Evolutionary conservation across 2,329 filamentous ascomycete genomes (phyloP).

Genomic region (Fusarium lyarnte): DNA sequence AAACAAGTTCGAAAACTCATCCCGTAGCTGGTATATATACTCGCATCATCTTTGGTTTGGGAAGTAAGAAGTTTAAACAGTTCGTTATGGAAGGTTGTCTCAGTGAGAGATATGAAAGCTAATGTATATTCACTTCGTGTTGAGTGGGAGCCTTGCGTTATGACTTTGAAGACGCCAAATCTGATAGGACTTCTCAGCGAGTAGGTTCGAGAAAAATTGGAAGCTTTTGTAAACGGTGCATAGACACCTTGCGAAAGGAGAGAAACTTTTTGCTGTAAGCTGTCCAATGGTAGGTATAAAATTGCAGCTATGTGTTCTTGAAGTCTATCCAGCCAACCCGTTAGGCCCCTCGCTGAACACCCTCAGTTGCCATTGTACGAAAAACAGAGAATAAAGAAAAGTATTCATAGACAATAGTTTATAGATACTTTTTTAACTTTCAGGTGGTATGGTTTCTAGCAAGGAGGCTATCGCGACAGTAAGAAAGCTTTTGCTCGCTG

Average conservation of each 20-base stretch:
- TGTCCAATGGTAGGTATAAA: too few relatives aligned
- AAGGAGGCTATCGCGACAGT: conserved; percentile 13
- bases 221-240: too few relatives aligned
- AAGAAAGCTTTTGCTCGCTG: neutral
- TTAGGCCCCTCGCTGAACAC: too few relatives aligned
- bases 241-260: too few relatives aligned
- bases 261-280: too few relatives aligned
- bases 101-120: accelerated
- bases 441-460: neutral
- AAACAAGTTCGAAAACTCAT: too few relatives aligned
- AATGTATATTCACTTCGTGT: accelerated
- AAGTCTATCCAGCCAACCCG: too few relatives aligned
- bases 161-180: neutral
- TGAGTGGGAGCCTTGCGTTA: neutral
- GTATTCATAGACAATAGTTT: too few relatives aligned
- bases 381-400: neutral
- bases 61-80: neutral
- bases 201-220: accelerated
- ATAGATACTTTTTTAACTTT: neutral
- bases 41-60: neutral
- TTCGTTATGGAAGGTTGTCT: too few relatives aligned
- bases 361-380: too few relatives aligned
- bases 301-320: too few relatives aligned
- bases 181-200: accelerated
- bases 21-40: neutral